Percentiles rank a stretch among this genome's conserved stretches.
Evolutionary conservation across 306 rosid species (phyloP).

Genomic region (Prosopis cineraria): DNA sequence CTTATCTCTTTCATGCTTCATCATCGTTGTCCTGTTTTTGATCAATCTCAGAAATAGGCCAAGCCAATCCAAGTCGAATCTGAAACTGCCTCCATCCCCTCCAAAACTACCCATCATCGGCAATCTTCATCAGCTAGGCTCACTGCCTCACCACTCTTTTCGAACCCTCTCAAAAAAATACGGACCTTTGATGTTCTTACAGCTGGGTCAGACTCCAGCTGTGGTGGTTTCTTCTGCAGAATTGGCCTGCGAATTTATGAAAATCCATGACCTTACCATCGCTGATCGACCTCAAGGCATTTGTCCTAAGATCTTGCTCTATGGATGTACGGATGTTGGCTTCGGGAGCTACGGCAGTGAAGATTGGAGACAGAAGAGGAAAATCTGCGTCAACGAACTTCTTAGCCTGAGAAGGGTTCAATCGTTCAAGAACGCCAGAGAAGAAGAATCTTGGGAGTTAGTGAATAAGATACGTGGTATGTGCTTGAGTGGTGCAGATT

Average conservation of each 20-base stretch:
- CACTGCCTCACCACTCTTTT: background rate
- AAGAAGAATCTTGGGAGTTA: conserved; percentile 40
- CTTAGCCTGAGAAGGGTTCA: conserved; percentile 42
- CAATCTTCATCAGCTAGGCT: conserved; percentile 1
- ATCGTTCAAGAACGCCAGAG: conserved; percentile 21
- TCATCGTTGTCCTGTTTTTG: background rate
- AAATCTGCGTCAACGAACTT: conserved; percentile 35
- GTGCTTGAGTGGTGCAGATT: background rate
- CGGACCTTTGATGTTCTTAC: background rate
- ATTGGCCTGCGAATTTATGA: conserved; percentile 29
- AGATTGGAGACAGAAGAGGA: conserved; percentile 21
- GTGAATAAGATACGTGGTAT: conserved; percentile 27
- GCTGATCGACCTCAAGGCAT: conserved; percentile 26
- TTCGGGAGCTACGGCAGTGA: conserved; percentile 23
- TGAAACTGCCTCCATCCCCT: background rate
- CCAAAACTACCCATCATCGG: background rate
- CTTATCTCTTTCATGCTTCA: background rate
- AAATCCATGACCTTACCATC: conserved; percentile 25
- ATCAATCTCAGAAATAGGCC: background rate
- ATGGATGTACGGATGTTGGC: conserved; percentile 30
- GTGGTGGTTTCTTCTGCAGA: conserved; percentile 40
- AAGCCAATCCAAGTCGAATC: background rate
- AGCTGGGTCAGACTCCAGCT: conserved; percentile 29
- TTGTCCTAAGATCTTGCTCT: conserved; percentile 14
- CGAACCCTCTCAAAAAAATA: background rate